Conservation (phyloP, 2,329 filamentous ascomycete species). For the Thielaviopsis musarum region DNA sequence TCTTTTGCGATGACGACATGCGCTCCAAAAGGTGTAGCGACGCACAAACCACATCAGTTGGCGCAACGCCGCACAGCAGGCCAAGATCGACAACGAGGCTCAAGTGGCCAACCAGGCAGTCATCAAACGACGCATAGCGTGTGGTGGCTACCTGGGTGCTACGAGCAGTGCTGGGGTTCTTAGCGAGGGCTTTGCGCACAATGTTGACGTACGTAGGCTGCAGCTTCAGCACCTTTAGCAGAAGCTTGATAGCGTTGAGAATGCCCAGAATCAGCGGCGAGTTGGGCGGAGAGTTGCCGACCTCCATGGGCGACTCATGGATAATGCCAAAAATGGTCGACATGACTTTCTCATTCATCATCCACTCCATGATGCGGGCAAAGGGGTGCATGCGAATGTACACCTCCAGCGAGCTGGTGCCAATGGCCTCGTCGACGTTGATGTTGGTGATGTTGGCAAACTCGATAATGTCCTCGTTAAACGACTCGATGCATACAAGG, state of each 20-base stretch:
- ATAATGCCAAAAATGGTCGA: constrained; percentile 61
- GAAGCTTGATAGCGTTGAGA: constrained; percentile 64
- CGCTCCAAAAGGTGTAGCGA: constrained; percentile 73
- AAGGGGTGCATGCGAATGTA: constrained; percentile 89
- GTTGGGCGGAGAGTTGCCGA: constrained; percentile 55
- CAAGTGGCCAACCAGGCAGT: constrained; percentile 70
- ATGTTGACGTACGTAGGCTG: constrained; percentile 87
- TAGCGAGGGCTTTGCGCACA: constrained; percentile 33
- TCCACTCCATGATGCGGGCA: constrained; percentile 89
- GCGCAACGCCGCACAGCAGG: constrained; percentile 70
- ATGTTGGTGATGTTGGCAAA: constrained; percentile 67
- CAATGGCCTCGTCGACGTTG: constrained; percentile 57
- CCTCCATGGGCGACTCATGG: constrained; percentile 56
- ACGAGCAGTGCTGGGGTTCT: constrained; percentile 37
- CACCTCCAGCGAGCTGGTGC: constrained; percentile 53
- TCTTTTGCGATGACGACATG: constrained; percentile 66
- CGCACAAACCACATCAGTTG: constrained; percentile 62
- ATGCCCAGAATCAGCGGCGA: constrained; percentile 71
- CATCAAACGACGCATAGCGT: constrained; percentile 77
- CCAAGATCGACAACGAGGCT: constrained; percentile 67
- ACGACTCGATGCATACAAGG: constrained; percentile 58
- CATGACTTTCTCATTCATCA: constrained; percentile 85
- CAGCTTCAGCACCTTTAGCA: constrained; percentile 67
- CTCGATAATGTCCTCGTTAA: constrained; percentile 86
- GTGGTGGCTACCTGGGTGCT: constrained; percentile 45